A percentile compares a stretch with the other conserved stretches of the same genome.
These are phyloP conservation scores for Cryomyces minteri DNA, from an alignment of 495 filamentous ascomycete genomes.

Conservation along the genomic window DNA sequence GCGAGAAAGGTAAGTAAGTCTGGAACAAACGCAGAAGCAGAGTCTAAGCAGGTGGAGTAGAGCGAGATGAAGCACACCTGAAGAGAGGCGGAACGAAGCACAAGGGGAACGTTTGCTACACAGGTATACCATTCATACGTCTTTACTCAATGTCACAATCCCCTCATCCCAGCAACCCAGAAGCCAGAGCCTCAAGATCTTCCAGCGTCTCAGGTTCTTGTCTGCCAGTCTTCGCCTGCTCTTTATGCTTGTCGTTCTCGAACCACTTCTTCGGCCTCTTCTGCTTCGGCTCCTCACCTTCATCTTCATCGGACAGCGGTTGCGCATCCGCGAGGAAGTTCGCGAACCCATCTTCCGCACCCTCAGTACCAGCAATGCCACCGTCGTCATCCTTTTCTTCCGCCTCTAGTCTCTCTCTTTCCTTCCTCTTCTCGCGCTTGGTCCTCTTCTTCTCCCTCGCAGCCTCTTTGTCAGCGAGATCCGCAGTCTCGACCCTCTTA, in stretches of 20 bases:
- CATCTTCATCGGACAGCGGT: slow-evolving; percentile 23
- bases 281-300: slow-evolving; percentile 5
- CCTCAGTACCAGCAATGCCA: slow-evolving; percentile 1
- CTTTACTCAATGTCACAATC: not conserved
- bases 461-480: slow-evolving; percentile 63
- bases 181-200: slow-evolving; percentile 76
- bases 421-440: slow-evolving; percentile 75
- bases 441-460: slow-evolving; percentile 64
- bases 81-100: no score
- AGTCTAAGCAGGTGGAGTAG: no score
- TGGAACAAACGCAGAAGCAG: no score
- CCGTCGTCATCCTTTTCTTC: slow-evolving; percentile 16
- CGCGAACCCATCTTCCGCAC: slow-evolving; percentile 12
- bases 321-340: slow-evolving; percentile 22
- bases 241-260: slow-evolving; percentile 25
- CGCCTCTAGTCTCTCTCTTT: slow-evolving; percentile 42
- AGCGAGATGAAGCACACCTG: no score
- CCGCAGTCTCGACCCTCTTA: slow-evolving; percentile 52
- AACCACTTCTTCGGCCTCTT: slow-evolving; percentile 28
- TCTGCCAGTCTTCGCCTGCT: slow-evolving; percentile 25
- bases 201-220: slow-evolving; percentile 68
- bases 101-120: no score
- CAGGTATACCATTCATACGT: no score
- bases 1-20: no score
- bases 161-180: slow-evolving; percentile 45